Conservation (phyloP, 2,329 filamentous ascomycete species). For the Colletotrichum orchidophilum region DNA sequence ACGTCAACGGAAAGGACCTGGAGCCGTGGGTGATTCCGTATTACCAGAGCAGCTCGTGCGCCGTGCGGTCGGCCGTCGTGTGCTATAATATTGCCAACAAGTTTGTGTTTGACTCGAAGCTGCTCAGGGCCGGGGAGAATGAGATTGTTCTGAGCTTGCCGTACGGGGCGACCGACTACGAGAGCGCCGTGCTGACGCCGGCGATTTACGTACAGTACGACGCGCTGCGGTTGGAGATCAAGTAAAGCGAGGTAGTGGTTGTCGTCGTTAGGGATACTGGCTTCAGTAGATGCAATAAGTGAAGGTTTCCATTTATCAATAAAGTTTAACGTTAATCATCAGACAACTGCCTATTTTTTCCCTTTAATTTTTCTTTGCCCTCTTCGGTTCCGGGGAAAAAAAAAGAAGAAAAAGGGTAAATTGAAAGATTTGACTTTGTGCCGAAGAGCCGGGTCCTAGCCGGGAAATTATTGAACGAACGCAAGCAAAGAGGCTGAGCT, state of each 20-base stretch:
- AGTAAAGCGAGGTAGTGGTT: conserved; percentile 37
- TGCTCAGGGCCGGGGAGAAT: conserved; percentile 59
- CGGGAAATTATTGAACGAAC: neutral
- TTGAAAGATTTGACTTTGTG: neutral
- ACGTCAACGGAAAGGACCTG: conserved; percentile 47
- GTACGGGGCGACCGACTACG: conserved; percentile 63
- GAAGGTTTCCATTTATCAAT: neutral
- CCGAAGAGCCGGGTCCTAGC: neutral
- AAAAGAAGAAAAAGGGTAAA: neutral
- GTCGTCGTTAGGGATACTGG: neutral
- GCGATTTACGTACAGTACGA: conserved; percentile 71
- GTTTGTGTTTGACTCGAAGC: conserved; percentile 59
- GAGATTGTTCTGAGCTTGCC: conserved; percentile 64
- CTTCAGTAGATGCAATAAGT: neutral
- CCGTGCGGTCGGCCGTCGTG: conserved; percentile 64
- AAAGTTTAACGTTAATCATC: neutral
- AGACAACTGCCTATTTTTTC: neutral
- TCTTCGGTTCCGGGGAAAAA: neutral
- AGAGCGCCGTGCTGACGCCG: conserved; percentile 61
- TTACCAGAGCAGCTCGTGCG: conserved; percentile 66
- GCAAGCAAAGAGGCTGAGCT: conserved; percentile 4
- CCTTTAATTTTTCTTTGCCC: neutral
- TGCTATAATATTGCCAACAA: conserved; percentile 69
- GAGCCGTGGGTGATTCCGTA: conserved; percentile 65
- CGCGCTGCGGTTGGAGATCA: conserved; percentile 65